Evolutionary conservation across 2,329 filamentous ascomycete species (phyloP), one percentile per base, ranked within the genome.

Genomic region (Aspergillus amoenus): DNA sequence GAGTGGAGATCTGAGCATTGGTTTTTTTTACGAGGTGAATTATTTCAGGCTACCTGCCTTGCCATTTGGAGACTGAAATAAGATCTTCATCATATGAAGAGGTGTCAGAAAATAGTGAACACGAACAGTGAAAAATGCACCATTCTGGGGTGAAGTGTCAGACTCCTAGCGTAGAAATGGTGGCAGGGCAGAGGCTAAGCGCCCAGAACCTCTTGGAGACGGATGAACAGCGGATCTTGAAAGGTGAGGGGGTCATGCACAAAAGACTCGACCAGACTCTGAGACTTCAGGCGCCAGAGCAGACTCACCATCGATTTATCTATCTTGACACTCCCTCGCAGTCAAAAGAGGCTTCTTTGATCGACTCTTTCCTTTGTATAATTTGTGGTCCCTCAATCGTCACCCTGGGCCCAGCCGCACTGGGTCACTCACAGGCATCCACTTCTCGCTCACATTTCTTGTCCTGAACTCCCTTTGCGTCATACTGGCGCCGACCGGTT

Each of bases 401-500:
- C 39, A 21, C 8, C 24, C 39, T 51, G 45, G 37, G 39, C 40
- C 32, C 45, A 30, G 40, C 50, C 34, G 40, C n/a, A 47, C 58
- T 48, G 52, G 58, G 45, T 54, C 49, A 27, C 37, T 17, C 43
- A 32, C n/a, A 46, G 32, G 40, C 30, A 43, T 45, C 47, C 39
- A 42, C 52, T 53, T 41, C 15, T 58, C 46, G 52, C 47, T 53
- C 37, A 44, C 47, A 51, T 56, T 49, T 55, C 57, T 52, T 58
- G 40, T 42, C 34, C 40, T 37, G 45, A 43, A 49, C 49, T 50
- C 60, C 55, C 47, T 71, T 74, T 76, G 72, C 73, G 73, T 76
- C 73, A 76, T 75, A 70, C 69, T 70, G 66, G 68, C 68, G 56
- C 62, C 62, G 57, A 61, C 64, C 63, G 66, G 63, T 40, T 66